Conservation (phyloP, 1,139 yeast genomes). For the Yamadazyma oceani region DNA sequence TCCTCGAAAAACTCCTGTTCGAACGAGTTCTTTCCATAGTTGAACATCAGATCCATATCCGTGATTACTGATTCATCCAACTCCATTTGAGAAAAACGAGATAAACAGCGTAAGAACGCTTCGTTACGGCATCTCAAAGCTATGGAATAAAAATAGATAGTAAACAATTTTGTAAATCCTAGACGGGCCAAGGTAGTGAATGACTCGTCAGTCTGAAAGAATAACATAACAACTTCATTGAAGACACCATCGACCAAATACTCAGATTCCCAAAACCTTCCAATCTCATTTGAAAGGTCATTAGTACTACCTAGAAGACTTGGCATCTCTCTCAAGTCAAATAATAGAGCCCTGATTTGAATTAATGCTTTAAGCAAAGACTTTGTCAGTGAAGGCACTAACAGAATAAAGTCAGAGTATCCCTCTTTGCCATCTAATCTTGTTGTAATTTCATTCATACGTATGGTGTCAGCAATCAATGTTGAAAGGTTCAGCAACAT, state of each 20-base stretch:
- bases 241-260: slow-evolving; percentile 31
- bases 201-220: slow-evolving; percentile 48
- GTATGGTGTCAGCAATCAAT: slow-evolving; percentile 55
- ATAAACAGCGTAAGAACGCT: not conserved
- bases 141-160: slow-evolving; percentile 23
- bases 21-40: slow-evolving; percentile 9
- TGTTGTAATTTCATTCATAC: slow-evolving; percentile 55
- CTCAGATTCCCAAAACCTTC: slow-evolving; percentile 28
- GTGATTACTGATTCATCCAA: slow-evolving; percentile 6
- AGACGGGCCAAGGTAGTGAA: slow-evolving; percentile 31
- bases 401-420: slow-evolving; percentile 32
- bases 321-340: slow-evolving; percentile 19
- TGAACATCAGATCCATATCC: slow-evolving; percentile 7
- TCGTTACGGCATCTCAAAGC: slow-evolving; percentile 8
- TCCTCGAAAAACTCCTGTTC: slow-evolving; percentile 5
- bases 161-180: slow-evolving; percentile 30
- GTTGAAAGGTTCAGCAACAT: slow-evolving; percentile 23
- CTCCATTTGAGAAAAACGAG: not conserved
- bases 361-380: slow-evolving; percentile 37
- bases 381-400: slow-evolving; percentile 34
- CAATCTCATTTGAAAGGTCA: slow-evolving; percentile 19
- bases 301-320: slow-evolving; percentile 15
- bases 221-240: slow-evolving; percentile 38
- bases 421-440: slow-evolving; percentile 42
- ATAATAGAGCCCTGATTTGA: slow-evolving; percentile 28